Conservation (phyloP, 2,329 filamentous ascomycete species). For the Ophiosphaerella herpotricha region DNA sequence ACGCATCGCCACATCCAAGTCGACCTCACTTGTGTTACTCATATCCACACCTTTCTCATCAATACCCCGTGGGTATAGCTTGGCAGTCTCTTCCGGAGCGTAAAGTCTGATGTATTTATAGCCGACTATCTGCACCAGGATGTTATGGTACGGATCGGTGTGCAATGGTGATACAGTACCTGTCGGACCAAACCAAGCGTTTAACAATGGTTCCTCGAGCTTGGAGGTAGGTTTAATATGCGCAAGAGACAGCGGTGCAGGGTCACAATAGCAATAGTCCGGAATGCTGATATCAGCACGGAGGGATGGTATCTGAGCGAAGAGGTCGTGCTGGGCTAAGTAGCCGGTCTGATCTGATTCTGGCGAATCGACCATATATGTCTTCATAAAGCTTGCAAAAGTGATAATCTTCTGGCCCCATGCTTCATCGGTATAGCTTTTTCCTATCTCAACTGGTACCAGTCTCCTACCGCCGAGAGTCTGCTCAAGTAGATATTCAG, state of each 20-base stretch:
- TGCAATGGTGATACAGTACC: conserved; percentile 91
- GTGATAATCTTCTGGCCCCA: conserved; percentile 84
- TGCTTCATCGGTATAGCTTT: conserved; percentile 81
- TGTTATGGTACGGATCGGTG: conserved; percentile 91
- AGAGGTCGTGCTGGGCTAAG: conserved; percentile 88
- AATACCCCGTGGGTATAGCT: conserved; percentile 64
- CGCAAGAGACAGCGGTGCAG: conserved; percentile 40
- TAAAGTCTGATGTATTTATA: conserved; percentile 92
- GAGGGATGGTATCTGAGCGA: conserved; percentile 78
- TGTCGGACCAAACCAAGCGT: conserved; percentile 90
- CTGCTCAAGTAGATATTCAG: conserved; percentile 71
- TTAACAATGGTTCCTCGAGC: conserved; percentile 67
- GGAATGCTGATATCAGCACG: conserved; percentile 77
- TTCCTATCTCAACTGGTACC: conserved; percentile 83
- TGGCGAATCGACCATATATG: conserved; percentile 57
- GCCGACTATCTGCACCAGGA: conserved; percentile 87
- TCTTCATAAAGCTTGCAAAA: conserved; percentile 71
- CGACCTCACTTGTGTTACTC: conserved; percentile 84
- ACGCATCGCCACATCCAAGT: conserved; percentile 70
- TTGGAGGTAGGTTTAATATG: conserved; percentile 20
- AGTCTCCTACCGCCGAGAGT: conserved; percentile 79
- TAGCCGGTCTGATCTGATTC: conserved; percentile 64
- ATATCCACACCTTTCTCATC: conserved; percentile 78
- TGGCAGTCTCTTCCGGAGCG: conserved; percentile 63
- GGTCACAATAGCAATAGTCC: conserved; percentile 79